These are phyloP conservation scores for Neurospora sp. DNA, from an alignment of 495 filamentous ascomycete genomes.

Conservation along the genomic window DNA sequence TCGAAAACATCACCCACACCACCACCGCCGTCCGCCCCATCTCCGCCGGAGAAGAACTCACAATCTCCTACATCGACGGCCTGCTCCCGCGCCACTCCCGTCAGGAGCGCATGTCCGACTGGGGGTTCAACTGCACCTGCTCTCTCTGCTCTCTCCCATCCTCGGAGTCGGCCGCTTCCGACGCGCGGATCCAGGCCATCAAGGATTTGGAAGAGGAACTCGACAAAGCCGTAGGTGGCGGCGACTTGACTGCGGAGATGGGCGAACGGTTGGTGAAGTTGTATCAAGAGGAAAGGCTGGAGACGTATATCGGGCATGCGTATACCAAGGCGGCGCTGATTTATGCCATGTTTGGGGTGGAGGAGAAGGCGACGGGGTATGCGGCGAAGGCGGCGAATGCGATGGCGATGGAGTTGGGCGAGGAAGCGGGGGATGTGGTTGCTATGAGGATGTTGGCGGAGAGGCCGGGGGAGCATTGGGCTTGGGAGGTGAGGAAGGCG, in stretches of 20 bases:
- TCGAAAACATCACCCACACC: conserved; percentile 28
- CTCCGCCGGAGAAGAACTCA: conserved; percentile 28
- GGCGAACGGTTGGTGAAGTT: conserved; percentile 22
- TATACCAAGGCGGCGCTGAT: conserved; percentile 34
- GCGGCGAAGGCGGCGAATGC: conserved; percentile 23
- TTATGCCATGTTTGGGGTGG: conserved; percentile 30
- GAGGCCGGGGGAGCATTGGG: conserved; percentile 20
- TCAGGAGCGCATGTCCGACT: conserved; percentile 20
- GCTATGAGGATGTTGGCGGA: conserved; percentile 28
- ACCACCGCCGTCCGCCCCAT: conserved; percentile 32
- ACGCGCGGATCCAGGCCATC: conserved; percentile 26
- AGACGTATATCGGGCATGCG: conserved; percentile 25
- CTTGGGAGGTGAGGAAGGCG: conserved; percentile 11
- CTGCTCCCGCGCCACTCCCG: conserved; percentile 19
- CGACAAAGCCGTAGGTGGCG: conserved; percentile 17
- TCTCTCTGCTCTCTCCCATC: conserved; percentile 19
- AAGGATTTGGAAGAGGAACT: conserved; percentile 23
- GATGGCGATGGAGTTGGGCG: conserved; percentile 25
- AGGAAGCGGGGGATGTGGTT: conserved; percentile 14
- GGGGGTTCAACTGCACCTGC: conserved; percentile 34
- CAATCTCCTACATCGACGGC: conserved; percentile 30
- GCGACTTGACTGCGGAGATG: conserved; percentile 19
- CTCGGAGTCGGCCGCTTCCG: conserved; percentile 17
- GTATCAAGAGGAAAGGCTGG: conserved; percentile 25
- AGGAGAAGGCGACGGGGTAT: conserved; percentile 22